These are phyloP conservation scores for Mycosarcoma mackinlayi DNA, from an alignment of 1,284 basidiomycete species.

Conservation along the genomic window DNA sequence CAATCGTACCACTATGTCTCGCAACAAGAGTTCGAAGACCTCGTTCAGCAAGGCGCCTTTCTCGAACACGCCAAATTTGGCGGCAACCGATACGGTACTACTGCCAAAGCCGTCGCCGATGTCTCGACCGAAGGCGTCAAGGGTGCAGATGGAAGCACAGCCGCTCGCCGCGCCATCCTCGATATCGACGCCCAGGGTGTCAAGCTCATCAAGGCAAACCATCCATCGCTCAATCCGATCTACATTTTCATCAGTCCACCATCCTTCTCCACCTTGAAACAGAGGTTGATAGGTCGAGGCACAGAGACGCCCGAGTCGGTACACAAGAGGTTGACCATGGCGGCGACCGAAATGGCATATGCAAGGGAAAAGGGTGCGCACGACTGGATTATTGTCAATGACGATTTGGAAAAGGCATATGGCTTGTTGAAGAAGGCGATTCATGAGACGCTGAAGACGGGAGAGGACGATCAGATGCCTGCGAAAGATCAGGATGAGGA, in stretches of 20 bases:
- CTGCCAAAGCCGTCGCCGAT: slow-evolving; percentile 76
- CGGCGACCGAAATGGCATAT: slow-evolving; percentile 85
- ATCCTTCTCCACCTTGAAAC: slow-evolving; percentile 71
- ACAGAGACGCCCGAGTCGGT: slow-evolving; percentile 85
- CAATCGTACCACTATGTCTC: slow-evolving; percentile 74
- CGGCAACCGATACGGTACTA: slow-evolving; percentile 90
- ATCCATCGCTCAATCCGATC: slow-evolving; percentile 78
- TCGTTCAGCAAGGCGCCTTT: slow-evolving; percentile 73
- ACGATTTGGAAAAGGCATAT: slow-evolving; percentile 87
- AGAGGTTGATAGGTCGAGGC: slow-evolving; percentile 80
- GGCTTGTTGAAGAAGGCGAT: slow-evolving; percentile 68
- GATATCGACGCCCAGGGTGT: slow-evolving; percentile 89
- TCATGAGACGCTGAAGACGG: slow-evolving; percentile 30
- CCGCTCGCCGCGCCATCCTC: slow-evolving; percentile 81
- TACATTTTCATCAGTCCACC: slow-evolving; percentile 96
- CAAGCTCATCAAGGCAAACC: slow-evolving; percentile 79
- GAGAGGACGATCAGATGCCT: slow-evolving; percentile 53
- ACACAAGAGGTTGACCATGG: slow-evolving; percentile 80
- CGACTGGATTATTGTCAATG: slow-evolving; percentile 90
- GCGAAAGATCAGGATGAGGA: slow-evolving; percentile 48
- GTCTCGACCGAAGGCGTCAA: slow-evolving; percentile 66
- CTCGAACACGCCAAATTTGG: slow-evolving; percentile 82
- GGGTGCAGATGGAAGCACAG: slow-evolving; percentile 61
- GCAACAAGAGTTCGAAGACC: slow-evolving; percentile 71
- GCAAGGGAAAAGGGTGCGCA: slow-evolving; percentile 79